Conservation (phyloP, 2,329 filamentous ascomycete species). For the Fusarium metavorans region DNA sequence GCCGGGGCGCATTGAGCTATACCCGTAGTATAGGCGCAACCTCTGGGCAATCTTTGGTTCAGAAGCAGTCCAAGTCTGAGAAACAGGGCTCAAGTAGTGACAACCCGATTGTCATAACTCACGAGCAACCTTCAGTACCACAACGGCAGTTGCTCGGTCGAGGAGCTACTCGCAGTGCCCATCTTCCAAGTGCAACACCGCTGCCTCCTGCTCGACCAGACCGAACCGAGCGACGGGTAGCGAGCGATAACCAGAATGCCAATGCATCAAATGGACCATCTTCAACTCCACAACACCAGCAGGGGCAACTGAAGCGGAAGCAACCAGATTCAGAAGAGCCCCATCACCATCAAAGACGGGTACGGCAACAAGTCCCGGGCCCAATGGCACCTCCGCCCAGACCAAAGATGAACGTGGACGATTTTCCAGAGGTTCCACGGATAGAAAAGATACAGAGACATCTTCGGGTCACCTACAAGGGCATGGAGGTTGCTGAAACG, state of each 20-base stretch:
- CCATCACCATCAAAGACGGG: background rate
- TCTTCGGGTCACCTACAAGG: constrained; percentile 67
- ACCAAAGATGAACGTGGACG: constrained; percentile 62
- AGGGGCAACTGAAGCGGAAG: background rate
- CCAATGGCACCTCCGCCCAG: background rate
- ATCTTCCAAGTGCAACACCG: background rate
- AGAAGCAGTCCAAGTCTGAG: background rate
- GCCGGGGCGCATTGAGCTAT: background rate
- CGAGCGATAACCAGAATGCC: background rate
- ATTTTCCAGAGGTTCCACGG: constrained; percentile 69
- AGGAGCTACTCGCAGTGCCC: background rate
- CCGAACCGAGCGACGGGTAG: background rate
- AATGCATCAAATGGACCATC: background rate
- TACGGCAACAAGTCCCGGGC: background rate
- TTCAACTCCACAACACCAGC: background rate
- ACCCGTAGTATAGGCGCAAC: background rate
- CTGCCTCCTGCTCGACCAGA: background rate
- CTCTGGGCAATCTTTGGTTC: background rate
- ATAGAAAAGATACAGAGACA: constrained; percentile 66
- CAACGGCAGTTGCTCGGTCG: background rate
- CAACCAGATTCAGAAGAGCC: background rate
- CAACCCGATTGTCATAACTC: background rate
- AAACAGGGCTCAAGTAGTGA: no score
- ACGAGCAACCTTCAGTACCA: background rate
- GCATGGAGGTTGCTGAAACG: constrained; percentile 68